Conservation (phyloP, 1,284 basidiomycete species). For the Leccinum holopus region DNA sequence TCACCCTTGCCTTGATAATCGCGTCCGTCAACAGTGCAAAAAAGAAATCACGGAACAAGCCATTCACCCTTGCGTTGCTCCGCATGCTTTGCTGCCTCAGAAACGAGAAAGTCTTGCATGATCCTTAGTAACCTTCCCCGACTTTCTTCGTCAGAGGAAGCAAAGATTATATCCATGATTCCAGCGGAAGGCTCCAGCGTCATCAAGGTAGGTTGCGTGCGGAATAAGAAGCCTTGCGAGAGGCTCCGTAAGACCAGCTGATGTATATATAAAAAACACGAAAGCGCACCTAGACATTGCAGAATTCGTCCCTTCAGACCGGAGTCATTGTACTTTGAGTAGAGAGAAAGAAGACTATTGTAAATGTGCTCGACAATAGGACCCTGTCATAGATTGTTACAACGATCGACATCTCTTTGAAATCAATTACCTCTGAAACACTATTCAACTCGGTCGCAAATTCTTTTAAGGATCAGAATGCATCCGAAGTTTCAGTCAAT, state of each 20-base stretch:
- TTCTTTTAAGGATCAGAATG: conserved; percentile 34
- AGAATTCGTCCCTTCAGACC: conserved; percentile 64
- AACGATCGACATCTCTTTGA: neutral
- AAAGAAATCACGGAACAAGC: neutral
- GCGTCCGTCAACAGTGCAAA: conserved; percentile 2
- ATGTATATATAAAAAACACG: neutral
- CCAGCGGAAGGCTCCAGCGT: conserved; percentile 69
- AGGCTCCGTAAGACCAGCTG: conserved; percentile 1
- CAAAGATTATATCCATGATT: conserved; percentile 91
- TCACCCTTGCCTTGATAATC: conserved; percentile 45
- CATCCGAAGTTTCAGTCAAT: neutral
- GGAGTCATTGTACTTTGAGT: conserved; percentile 57
- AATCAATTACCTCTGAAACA: conserved; percentile 52
- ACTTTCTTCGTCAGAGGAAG: conserved; percentile 66
- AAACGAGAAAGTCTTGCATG: conserved; percentile 85
- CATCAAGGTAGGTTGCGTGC: conserved; percentile 90
- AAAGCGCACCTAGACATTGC: conserved; percentile 73
- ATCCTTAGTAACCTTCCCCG: conserved; percentile 78
- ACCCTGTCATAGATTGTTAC: conserved; percentile 41
- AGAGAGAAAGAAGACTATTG: conserved; percentile 65
- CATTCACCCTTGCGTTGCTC: conserved; percentile 62
- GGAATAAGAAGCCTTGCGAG: conserved; percentile 77
- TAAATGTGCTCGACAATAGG: conserved; percentile 85
- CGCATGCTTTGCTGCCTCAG: conserved; percentile 75
- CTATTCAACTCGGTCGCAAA: conserved; percentile 57